Evolutionary conservation across 2,329 filamentous ascomycete genomes (phyloP), one percentile per base, ranked within the genome.

Genomic region (Penicillium fuscoglaucum): DNA sequence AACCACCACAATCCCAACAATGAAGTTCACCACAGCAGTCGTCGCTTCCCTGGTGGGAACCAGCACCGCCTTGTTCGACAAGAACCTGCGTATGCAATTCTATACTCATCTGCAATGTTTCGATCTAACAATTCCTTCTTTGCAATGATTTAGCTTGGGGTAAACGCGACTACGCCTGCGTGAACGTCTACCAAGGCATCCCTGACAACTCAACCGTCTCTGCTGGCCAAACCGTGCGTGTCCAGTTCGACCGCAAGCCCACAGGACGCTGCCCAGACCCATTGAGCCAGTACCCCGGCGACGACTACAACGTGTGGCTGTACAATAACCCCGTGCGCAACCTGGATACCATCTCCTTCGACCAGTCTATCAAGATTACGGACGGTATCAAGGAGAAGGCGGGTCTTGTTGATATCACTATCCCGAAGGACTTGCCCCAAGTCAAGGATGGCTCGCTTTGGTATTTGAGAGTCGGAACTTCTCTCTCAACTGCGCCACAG

Each of bases 181-280:
- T 73, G 28, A 73, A 73, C 45, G 68, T 72, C 54, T 70, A 63
- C 63, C 71, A 72, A 44, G 71, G 71, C 40, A 67, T 70, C 29
- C 70, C 70, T 8, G 70, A 73, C 13, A 62, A 70, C 59, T 66
- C 70, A 3, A 70, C 71, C 13, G 56, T 73, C n/a, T 54, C 62
- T 2, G 52, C 66, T 3, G 69, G 68, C 19, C 61, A 66, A 40
- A 60, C 61, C 4, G 53, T 73, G 12, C 61, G 65, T 39, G 57
- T 73, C 24, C 61, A 60, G 26, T 73, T 70, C 59, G 61, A 73
- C 64, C 68, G 70, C 17, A 52, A 60, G 39, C 59, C 67, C 3
- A 69, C 67, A 6, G 61, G 58, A 6, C 66, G 65, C 61, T 73
- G 71, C 64, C 33, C 53, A 1, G 59, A 67, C 41, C 60, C 59